These are phyloP conservation scores for Claviceps africana DNA, from an alignment of 2,329 filamentous ascomycete genomes.

Conservation along the genomic window DNA sequence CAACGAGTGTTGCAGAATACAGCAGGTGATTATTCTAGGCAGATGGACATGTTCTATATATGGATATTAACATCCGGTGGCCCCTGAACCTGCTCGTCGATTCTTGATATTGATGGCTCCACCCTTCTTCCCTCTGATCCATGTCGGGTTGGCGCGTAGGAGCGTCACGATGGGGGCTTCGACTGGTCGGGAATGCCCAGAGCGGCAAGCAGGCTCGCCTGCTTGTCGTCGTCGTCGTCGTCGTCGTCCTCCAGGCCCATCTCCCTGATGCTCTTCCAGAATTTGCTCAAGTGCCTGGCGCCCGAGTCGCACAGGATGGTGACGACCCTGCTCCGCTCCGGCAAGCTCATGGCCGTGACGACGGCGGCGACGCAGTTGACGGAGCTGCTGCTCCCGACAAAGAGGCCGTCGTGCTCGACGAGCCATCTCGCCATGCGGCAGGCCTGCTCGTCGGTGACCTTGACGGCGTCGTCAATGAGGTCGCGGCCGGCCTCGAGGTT, in stretches of 20 bases:
- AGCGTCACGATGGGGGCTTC: background rate
- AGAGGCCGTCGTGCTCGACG: constrained; percentile 89
- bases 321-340: constrained; percentile 52
- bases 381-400: constrained; percentile 86
- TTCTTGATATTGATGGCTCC: too few relatives aligned
- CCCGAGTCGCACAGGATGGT: constrained; percentile 78
- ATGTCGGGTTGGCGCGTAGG: background rate
- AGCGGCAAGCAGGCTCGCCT: constrained; percentile 34
- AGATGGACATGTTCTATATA: too few relatives aligned
- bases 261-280: constrained; percentile 62
- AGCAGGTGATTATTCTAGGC: too few relatives aligned
- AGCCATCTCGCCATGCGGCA: constrained; percentile 91
- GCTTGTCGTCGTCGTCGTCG: constrained; percentile 27
- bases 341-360: constrained; percentile 49
- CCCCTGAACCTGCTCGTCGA: too few relatives aligned
- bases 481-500: constrained; percentile 84
- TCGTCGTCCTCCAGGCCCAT: constrained; percentile 50
- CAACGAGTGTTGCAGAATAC: too few relatives aligned
- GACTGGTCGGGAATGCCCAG: constrained; percentile 27
- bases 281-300: constrained; percentile 70
- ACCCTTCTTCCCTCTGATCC: too few relatives aligned
- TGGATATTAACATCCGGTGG: too few relatives aligned
- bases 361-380: constrained; percentile 85
- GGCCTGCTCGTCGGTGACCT: constrained; percentile 79
- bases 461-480: constrained; percentile 78